Evolutionary conservation across 2,329 filamentous ascomycete species (phyloP).

Genomic region (Chaetomiaceae sp.): DNA sequence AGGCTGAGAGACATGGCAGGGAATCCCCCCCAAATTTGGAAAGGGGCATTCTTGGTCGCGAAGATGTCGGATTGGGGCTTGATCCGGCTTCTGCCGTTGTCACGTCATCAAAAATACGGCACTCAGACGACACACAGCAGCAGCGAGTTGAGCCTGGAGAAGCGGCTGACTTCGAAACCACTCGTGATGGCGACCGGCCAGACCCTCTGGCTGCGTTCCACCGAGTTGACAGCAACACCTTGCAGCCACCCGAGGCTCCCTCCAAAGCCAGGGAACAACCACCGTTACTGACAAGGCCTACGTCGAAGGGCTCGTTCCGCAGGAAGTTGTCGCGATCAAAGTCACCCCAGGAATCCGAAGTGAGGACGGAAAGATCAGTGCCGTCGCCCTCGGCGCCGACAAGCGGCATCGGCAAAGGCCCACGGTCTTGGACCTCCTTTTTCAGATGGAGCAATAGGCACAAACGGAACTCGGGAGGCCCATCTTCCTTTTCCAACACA

Average conservation of each 20-base stretch:
- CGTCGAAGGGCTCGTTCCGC: conserved; percentile 36
- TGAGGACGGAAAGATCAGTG: conserved; percentile 46
- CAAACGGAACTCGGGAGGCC: conserved; percentile 50
- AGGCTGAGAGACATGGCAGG: conserved; percentile 52
- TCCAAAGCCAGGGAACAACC: conserved; percentile 20
- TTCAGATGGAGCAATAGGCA: conserved; percentile 65
- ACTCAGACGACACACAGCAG: conserved; percentile 36
- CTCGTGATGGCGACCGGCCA: conserved; percentile 23
- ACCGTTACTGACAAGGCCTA: conserved; percentile 32
- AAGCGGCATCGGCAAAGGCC: conserved; percentile 42
- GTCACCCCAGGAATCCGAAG: conserved; percentile 44
- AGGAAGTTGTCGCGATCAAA: conserved; percentile 47
- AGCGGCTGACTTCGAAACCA: conserved; percentile 17
- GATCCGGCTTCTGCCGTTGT: conserved; percentile 52
- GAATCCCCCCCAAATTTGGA: conserved; percentile 55
- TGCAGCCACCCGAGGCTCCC: conserved; percentile 26
- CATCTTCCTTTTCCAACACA: conserved; percentile 86
- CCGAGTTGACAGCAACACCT: conserved; percentile 46
- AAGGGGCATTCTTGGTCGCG: conserved; percentile 57
- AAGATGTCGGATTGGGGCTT: conserved; percentile 52
- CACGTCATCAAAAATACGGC: conserved; percentile 53
- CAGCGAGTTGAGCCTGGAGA: conserved; percentile 31
- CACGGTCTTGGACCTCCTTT: conserved; percentile 64
- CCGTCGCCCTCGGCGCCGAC: conserved; percentile 53
- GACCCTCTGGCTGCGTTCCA: conserved; percentile 42